Conservation (phyloP, 2,329 filamentous ascomycete species). For the Cladosporium sphaerospermum region DNA sequence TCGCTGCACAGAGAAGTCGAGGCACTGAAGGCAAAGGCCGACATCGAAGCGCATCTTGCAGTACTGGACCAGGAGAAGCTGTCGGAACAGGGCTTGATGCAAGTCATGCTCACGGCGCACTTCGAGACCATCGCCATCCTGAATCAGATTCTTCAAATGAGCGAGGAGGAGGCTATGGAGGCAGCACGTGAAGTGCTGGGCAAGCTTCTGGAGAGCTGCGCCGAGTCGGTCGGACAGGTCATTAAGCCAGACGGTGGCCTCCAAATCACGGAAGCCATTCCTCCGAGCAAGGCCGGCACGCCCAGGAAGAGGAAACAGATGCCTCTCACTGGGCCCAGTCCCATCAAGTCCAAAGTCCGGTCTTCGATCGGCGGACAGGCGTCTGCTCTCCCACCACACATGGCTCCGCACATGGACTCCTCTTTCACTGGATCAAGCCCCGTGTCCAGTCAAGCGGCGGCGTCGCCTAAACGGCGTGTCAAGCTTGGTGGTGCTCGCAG, state of each 20-base stretch:
- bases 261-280: conserved; percentile 57
- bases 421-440: conserved; percentile 19
- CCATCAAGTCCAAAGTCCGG: conserved; percentile 41
- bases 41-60: conserved; percentile 69
- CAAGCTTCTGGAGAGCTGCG: conserved; percentile 71
- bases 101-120: conserved; percentile 79
- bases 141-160: conserved; percentile 73
- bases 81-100: conserved; percentile 70
- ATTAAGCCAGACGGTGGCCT: conserved; percentile 80
- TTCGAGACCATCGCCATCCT: conserved; percentile 86
- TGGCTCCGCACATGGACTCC: conserved; percentile 18
- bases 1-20: conserved; percentile 77
- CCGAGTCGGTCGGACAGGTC: conserved; percentile 68
- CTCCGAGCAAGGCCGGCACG: conserved; percentile 66
- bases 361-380: conserved; percentile 15
- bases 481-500: conserved; percentile 61
- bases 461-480: conserved; percentile 68
- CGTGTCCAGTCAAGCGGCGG: conserved; percentile 46
- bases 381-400: conserved; percentile 22
- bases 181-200: conserved; percentile 72
- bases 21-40: conserved; percentile 74
- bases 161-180: conserved; percentile 72
- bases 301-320: conserved; percentile 62
- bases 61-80: conserved; percentile 79
- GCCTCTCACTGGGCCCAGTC: conserved; percentile 42